Base-by-base conservation (phyloP, 305 asterid genomes). In the Euphrasia arctica region DNA sequence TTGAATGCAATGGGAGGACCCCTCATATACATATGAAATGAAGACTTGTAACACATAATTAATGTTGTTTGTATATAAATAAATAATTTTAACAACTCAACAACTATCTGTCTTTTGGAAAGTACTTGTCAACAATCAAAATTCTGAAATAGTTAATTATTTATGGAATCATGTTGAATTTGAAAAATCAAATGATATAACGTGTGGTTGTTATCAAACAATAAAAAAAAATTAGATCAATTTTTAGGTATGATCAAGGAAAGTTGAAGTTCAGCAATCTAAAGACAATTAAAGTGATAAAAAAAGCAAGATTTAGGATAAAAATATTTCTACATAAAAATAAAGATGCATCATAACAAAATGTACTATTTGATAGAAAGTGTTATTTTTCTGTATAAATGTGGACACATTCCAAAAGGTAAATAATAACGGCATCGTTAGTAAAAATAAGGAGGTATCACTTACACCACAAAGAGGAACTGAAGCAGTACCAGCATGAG, bases 401-500 rank as follows among this genome's bases (percentile, higher is more conserved):
- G 50, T 11, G 14, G 50, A 25, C 25, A 43, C 67, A 29, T 32
- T 15, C 39, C 11, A 31, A 9, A 60, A 61, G 41, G 55, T 12
- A 36, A n/a, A 36, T 41, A 15, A 3, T 54, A 54, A 70, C 62
- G 47, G 64, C 56, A 41, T 45, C 25, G 18, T 54, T 51, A 50
- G 9, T 5, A 50, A n/a, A 14, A 4, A 60, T n/a, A 68, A 51
- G 70, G 57, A 68, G 58, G 60, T 34, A 54, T 27, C 73, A 85
- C 95, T 79, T 82, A 91, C 98, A 47, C 98, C 98, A 73, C 98
- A 92, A 50, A 92, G 82, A 65, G 98, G 98, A 79, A 89, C 96
- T 31, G 98, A 92, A 77, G 98, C 98, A 64, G 94, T 92, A 61
- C 98, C 98, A 14, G 97, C 96, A 80, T 92, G 98, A 64, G 98